Evolutionary conservation across 1,284 basidiomycete species (phyloP), one percentile per base, ranked within the genome.

Genomic region (Phenoliferia sp.): DNA sequence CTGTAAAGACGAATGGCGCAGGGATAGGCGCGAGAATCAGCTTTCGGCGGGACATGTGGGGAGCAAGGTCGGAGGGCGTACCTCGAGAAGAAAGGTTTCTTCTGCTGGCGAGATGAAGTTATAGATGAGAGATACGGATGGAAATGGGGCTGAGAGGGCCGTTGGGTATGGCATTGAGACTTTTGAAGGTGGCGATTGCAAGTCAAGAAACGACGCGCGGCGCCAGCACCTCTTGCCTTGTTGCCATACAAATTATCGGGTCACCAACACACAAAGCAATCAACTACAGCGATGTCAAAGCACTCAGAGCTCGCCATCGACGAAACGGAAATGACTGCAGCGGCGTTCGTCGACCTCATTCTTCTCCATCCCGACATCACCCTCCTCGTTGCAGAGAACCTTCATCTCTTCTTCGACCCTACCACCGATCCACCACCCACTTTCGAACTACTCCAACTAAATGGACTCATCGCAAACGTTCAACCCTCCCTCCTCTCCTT

Each of bases 71-170:
- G 59, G 16, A 19, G 26, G n/a, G 32, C 69, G 19, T 4, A 63
- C 71, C 9, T 55, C 12, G 34, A 73, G 9, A 31, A 73, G 15
- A 59, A 62, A 66, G 1, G 15, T 29, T 48, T 73, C 69, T 29
- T 73, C 69, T 1, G 26, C n/a, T 3, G 28, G 44, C 4, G 63
- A 59, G 48, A 68, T 34, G 35, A 71, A 69, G 50, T 67, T 69
- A 61, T 73, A 73, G 44, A 63, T 31, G n/a, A 73, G 64, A 16
- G 50, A 56, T 5, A 71, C 50, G 2, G 52, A 54, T 0, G 52
- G 44, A 6, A 50, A 34, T 3, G 35, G 16, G 0, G 66, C 64
- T 19, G 48, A 32, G 12, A 71, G 29, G 5, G 55, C n/a, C 34
- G 55, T 29, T 10, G 55, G 28, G 12, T 4, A 28, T 15, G 28